Evolutionary conservation across 495 filamentous ascomycete genomes (phyloP).

Genomic region (Pseudoneurospora amorphoporcata): DNA sequence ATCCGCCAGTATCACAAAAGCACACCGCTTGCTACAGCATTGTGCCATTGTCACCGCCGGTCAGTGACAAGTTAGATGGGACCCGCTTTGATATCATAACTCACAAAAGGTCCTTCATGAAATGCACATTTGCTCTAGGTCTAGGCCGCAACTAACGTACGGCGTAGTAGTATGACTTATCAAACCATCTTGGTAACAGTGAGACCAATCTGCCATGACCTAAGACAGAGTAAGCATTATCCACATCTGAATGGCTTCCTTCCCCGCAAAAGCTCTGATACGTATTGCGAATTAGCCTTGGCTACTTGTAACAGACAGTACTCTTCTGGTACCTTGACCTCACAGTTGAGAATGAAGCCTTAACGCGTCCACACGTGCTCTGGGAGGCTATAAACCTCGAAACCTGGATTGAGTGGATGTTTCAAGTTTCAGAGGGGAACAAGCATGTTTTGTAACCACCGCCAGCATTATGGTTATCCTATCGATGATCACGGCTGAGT

Average conservation of each 20-base stretch:
- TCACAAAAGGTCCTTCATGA: slow-evolving; percentile 16
- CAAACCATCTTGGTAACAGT: slow-evolving; percentile 1
- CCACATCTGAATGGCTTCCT: slow-evolving; percentile 2
- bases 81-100: slow-evolving; percentile 20
- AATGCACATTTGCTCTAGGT: slow-evolving; percentile 10
- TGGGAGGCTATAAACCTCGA: neutral
- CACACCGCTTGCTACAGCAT: slow-evolving; percentile 9
- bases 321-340: neutral
- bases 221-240: neutral
- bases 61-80: slow-evolving; percentile 1
- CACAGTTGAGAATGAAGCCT: neutral
- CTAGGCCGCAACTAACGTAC: slow-evolving; percentile 1
- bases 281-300: neutral
- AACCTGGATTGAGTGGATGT: neutral
- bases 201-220: slow-evolving; percentile 8
- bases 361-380: neutral
- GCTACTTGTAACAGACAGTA: neutral
- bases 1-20: slow-evolving; percentile 9
- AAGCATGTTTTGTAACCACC: neutral
- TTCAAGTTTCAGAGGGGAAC: neutral
- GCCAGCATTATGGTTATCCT: neutral
- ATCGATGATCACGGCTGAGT: neutral
- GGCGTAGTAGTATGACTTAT: neutral
- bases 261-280: neutral
- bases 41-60: slow-evolving; percentile 1